Evolutionary conservation across 495 filamentous ascomycete species (phyloP).

Genomic region (Neurospora sp.): DNA sequence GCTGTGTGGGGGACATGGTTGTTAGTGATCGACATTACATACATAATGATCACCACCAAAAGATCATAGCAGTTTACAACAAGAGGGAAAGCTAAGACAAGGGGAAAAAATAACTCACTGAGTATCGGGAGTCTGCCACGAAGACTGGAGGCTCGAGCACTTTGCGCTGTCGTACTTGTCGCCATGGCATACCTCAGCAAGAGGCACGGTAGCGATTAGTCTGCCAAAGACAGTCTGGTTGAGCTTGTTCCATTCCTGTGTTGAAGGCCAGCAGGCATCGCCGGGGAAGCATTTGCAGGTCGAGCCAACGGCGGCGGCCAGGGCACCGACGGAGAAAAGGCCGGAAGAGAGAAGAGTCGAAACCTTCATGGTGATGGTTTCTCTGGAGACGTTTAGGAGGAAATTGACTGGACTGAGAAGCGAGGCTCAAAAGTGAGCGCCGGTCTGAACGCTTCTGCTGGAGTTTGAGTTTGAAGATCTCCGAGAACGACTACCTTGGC

Average conservation of each 20-base stretch:
- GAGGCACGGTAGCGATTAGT: conserved; percentile 41
- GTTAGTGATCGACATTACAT: conserved; percentile 10
- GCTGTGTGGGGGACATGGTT: conserved; percentile 18
- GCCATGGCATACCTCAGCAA: conserved; percentile 40
- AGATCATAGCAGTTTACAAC: background rate
- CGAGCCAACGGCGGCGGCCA: background rate
- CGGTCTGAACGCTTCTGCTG: background rate
- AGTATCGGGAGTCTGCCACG: conserved; percentile 20
- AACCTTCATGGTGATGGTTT: conserved; percentile 12
- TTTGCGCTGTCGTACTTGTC: conserved; percentile 15
- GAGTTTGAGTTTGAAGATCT: background rate
- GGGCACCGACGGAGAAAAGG: conserved; percentile 10
- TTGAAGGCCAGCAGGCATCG: conserved; percentile 38
- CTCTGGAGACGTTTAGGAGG: background rate
- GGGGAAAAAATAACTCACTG: conserved; percentile 17
- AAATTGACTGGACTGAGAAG: background rate
- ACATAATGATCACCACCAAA: background rate
- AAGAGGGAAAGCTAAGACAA: background rate
- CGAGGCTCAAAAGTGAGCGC: background rate
- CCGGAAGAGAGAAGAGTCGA: conserved; percentile 7
- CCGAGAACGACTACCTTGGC: background rate
- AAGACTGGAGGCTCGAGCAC: conserved; percentile 13
- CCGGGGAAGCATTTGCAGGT: conserved; percentile 46
- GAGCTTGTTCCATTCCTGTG: conserved; percentile 30
- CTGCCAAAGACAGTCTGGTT: conserved; percentile 35